Conservation (phyloP, 192 early-diverging fungal genomes). For the Paraglomus brasilianum region DNA sequence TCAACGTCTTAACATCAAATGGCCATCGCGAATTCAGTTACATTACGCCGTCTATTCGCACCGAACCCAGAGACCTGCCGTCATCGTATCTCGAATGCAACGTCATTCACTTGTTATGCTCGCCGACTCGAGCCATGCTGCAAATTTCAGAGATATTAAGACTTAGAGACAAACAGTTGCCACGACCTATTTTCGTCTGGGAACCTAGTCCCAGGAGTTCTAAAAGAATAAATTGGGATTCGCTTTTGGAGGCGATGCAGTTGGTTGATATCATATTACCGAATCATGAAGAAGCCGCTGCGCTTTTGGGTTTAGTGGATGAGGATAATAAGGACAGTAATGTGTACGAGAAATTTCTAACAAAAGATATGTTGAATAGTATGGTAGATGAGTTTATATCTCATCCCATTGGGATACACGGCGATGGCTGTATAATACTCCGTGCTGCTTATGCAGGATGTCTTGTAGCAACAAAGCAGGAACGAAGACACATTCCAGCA, state of each 20-base stretch:
- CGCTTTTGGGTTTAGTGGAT: conserved; percentile 32
- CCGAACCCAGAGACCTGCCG: conserved; percentile 36
- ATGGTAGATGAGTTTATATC: conserved; percentile 32
- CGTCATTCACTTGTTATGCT: conserved; percentile 41
- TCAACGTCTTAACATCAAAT: conserved; percentile 38
- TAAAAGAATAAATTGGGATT: conserved; percentile 30
- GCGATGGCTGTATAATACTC: conserved; percentile 38
- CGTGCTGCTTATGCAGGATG: conserved; percentile 39
- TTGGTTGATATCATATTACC: conserved; percentile 40
- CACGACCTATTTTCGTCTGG: conserved; percentile 41
- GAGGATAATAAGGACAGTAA: conserved; percentile 4
- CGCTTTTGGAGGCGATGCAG: conserved; percentile 26
- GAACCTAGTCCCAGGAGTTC: conserved; percentile 44
- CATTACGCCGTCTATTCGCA: conserved; percentile 40
- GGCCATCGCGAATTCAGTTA: conserved; percentile 44
- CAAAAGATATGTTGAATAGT: conserved; percentile 5
- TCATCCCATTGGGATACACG: conserved; percentile 8
- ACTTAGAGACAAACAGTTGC: conserved; percentile 17
- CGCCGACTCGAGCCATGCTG: conserved; percentile 34
- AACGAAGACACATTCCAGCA: conserved; percentile 34
- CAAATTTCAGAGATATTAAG: conserved; percentile 24
- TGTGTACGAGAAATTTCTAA: not conserved
- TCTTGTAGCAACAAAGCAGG: conserved; percentile 19
- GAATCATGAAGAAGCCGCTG: conserved; percentile 47
- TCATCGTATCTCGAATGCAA: conserved; percentile 35